A percentile compares a stretch with the other conserved stretches of the same genome.
Evolutionary conservation across 2,329 filamentous ascomycete genomes (phyloP).

Genomic region (Akanthomyces muscarius): DNA sequence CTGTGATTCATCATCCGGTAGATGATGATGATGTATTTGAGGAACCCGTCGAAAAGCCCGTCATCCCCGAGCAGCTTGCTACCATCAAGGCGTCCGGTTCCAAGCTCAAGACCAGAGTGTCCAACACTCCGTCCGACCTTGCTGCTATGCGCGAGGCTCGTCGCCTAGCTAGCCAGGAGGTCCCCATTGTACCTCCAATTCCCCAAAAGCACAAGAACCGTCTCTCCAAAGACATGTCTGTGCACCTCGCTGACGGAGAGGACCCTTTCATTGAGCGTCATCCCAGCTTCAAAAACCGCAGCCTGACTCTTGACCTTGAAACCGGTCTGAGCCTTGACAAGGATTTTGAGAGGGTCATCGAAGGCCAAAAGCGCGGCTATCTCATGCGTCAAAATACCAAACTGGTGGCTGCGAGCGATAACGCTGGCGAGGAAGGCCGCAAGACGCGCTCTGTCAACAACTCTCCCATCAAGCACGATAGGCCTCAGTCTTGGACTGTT

Average conservation of each 20-base stretch:
- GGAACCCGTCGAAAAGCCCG: conserved; percentile 50
- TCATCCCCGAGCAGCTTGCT: conserved; percentile 75
- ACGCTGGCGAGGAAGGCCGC: conserved; percentile 55
- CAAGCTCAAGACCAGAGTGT: conserved; percentile 83
- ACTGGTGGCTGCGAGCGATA: conserved; percentile 86
- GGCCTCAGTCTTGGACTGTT: conserved; percentile 90
- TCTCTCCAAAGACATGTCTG: conserved; percentile 45
- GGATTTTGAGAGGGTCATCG: conserved; percentile 93
- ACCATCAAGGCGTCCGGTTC: conserved; percentile 87
- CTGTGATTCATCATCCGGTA: conserved; percentile 78
- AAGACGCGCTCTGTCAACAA: conserved; percentile 59
- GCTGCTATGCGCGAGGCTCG: conserved; percentile 81
- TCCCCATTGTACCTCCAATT: conserved; percentile 56
- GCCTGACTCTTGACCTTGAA: conserved; percentile 77
- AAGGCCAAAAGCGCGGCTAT: conserved; percentile 98
- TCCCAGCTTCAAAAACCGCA: conserved; percentile 74
- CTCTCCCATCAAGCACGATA: conserved; percentile 70
- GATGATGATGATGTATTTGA: conserved; percentile 27
- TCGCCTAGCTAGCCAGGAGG: conserved; percentile 76
- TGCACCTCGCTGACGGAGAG: conserved; percentile 32
- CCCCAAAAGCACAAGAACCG: conserved; percentile 57
- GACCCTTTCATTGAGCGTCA: conserved; percentile 55
- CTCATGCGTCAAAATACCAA: conserved; percentile 99
- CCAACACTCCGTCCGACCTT: conserved; percentile 80
- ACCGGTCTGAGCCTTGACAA: conserved; percentile 82